phyloP scores from a whole-genome alignment of 768 basidiomycete species.

The Mycena galericulata region DNA sequence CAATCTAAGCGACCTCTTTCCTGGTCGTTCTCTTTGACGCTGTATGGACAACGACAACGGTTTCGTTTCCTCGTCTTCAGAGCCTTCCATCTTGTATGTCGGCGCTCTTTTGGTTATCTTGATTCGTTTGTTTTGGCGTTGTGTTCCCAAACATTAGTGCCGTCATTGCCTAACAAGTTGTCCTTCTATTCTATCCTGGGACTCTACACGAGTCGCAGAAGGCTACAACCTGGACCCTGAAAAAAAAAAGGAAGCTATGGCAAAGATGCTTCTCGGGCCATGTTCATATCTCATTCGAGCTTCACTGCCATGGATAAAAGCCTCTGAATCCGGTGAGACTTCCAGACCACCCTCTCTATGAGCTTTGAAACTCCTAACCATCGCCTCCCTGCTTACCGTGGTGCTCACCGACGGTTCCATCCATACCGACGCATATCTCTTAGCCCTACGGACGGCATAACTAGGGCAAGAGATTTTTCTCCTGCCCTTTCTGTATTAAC shows the following conservation, averaged over 20 bases:
- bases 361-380: neutral
- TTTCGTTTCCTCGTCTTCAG: no score
- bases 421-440: neutral
- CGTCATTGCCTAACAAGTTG: neutral
- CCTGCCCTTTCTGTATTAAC: neutral
- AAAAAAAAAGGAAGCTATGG: constrained; percentile 2
- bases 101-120: no score
- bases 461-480: neutral
- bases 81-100: no score
- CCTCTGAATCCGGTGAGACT: no score
- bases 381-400: neutral
- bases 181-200: constrained; percentile 5
- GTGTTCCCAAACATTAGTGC: neutral
- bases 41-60: no score
- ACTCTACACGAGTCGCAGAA: neutral
- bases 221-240: neutral
- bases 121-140: neutral
- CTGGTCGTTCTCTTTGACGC: no score
- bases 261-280: neutral
- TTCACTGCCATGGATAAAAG: no score
- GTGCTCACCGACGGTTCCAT: neutral
- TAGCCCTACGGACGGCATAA: neutral
- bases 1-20: no score
- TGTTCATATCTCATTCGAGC: no score
- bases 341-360: neutral